These are phyloP conservation scores for Leishmania martiniquensis DNA, from an alignment of 208 protist genomes.

Conservation along the genomic window DNA sequence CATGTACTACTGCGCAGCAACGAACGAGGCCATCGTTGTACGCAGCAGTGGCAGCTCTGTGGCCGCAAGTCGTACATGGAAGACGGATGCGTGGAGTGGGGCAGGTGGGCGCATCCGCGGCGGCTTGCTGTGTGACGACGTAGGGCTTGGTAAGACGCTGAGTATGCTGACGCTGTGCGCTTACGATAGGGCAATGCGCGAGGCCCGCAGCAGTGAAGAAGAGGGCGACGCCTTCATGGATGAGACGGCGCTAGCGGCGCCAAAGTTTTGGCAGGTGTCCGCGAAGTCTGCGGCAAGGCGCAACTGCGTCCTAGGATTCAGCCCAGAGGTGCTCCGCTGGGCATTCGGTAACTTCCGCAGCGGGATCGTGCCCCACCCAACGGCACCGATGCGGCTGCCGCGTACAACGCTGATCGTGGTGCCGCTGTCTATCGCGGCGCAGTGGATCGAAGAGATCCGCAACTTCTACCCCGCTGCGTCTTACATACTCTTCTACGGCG, in stretches of 20 bases:
- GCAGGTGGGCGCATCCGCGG: slow-evolving; percentile 24
- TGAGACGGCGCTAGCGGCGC: background rate
- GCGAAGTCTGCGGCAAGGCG: background rate
- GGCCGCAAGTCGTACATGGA: background rate
- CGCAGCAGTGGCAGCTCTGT: background rate
- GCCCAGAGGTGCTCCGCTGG: slow-evolving; percentile 21
- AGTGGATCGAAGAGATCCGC: slow-evolving; percentile 62
- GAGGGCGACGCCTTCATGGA: background rate
- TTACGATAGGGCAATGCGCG: slow-evolving; percentile 16
- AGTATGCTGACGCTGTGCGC: slow-evolving; percentile 54
- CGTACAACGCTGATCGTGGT: slow-evolving; percentile 61
- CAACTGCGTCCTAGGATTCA: background rate
- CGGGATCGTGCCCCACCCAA: slow-evolving; percentile 6
- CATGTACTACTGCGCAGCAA: slow-evolving; percentile 46
- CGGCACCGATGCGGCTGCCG: slow-evolving; percentile 19
- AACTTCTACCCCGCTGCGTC: slow-evolving; percentile 45
- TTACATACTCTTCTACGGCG: slow-evolving; percentile 61
- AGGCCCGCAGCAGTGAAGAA: slow-evolving; percentile 6
- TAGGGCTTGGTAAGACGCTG: slow-evolving; percentile 78
- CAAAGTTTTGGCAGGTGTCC: slow-evolving; percentile 3
- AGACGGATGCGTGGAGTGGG: background rate
- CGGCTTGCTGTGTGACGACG: slow-evolving; percentile 66
- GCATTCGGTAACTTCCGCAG: slow-evolving; percentile 13
- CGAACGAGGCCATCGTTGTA: slow-evolving; percentile 10
- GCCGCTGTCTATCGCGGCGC: slow-evolving; percentile 49